A percentile compares a stretch with the other conserved stretches of the same genome.
phyloP scores from a whole-genome alignment of 805 yeast genomes.

The Schizosaccharomyces osmophilus region DNA sequence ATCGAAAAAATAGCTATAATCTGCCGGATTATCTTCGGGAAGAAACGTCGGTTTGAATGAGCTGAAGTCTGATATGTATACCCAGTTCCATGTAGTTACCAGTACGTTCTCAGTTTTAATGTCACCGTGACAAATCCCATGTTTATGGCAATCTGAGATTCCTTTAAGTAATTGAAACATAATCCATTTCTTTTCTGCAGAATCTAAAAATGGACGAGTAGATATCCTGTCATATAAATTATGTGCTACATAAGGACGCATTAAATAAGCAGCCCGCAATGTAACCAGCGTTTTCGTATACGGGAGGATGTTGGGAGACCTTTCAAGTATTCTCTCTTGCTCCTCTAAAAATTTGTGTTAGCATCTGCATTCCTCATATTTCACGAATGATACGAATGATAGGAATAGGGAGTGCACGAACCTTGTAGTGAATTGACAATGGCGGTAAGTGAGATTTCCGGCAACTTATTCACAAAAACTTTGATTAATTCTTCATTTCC shows the following conservation, averaged over 20 bases:
- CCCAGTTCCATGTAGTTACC: constrained; percentile 77
- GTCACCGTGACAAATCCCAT: constrained; percentile 61
- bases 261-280: constrained; percentile 71
- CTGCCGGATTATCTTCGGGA: constrained; percentile 85
- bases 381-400: constrained; percentile 5
- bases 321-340: constrained; percentile 14
- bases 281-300: constrained; percentile 60
- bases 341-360: constrained; percentile 8
- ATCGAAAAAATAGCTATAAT: constrained; percentile 77
- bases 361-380: constrained; percentile 10
- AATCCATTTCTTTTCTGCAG: constrained; percentile 62
- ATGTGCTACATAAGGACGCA: constrained; percentile 55
- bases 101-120: constrained; percentile 73
- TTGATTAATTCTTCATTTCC: constrained; percentile 57
- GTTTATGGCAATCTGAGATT: constrained; percentile 35
- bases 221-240: constrained; percentile 66
- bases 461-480: constrained; percentile 36
- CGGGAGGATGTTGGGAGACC: constrained; percentile 41
- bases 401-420: background rate
- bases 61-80: constrained; percentile 60
- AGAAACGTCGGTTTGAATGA: constrained; percentile 58
- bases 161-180: constrained; percentile 54
- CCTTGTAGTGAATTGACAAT: background rate
- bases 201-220: constrained; percentile 64
- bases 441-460: background rate